Evolutionary conservation across 1,284 basidiomycete genomes (phyloP), one percentile per base, ranked within the genome.

Genomic region (Calocybe gambosa): DNA sequence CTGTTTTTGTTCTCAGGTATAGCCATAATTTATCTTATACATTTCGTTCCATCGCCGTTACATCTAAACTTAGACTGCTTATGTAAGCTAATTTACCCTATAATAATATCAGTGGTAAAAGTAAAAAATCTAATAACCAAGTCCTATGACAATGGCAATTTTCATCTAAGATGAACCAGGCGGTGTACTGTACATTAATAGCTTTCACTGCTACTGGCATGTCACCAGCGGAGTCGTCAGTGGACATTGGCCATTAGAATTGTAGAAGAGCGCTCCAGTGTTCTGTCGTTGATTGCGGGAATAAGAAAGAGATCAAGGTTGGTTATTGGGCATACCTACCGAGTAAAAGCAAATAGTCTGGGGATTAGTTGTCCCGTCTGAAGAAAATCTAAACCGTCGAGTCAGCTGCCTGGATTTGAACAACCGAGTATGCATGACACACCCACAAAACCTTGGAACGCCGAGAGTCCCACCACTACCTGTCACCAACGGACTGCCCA

Each of bases 1-100:
- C 49, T 34, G 47, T 52, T 28, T 43, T 50, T 38, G 62, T 62
- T 47, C 60, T 56, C 37, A 61, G 61, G 46, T 66, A 51, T 66
- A 51, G 61, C 16, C 16, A 19, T 35, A 34, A 31, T n/a, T n/a
- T n/a, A n/a, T n/a, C n/a, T n/a, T n/a, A n/a, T n/a, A n/a, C n/a
- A n/a, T n/a, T n/a, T n/a, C n/a, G n/a, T n/a, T n/a, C n/a, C n/a
- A n/a, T n/a, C n/a, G n/a, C n/a, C n/a, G n/a, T n/a, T 39, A 4
- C 25, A 39, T 39, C 13, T n/a, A 21, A 23, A 39, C 25, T 16
- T 40, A 16, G 16, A 25, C 12, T 23, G 13, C 25, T 3, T 39
- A 40, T n/a, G 9, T 28, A 40, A 13, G 6, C 8, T 28, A 23
- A 40, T 23, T 23, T 23, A 3, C 21, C 21, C n/a, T n/a, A n/a